Percentiles rank a stretch among this genome's conserved stretches.
These are phyloP conservation scores for Penicillium sp. DNA, from an alignment of 2,329 filamentous ascomycete genomes.

Conservation along the genomic window DNA sequence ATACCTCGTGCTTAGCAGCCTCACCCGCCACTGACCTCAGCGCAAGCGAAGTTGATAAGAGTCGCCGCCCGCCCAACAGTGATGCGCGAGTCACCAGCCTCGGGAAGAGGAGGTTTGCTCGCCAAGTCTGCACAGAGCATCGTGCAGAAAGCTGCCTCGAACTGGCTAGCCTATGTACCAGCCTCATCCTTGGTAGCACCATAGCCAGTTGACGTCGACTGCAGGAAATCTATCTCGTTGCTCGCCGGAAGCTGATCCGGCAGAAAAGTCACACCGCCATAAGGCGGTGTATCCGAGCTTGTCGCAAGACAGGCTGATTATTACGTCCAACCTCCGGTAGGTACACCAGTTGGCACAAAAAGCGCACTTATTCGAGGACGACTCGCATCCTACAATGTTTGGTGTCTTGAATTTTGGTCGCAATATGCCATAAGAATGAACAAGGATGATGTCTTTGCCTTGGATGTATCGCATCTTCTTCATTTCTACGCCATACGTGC, in stretches of 20 bases:
- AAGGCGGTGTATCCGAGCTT: slow-evolving; percentile 12
- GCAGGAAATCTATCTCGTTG: not conserved
- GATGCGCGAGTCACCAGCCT: not conserved
- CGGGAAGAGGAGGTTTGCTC: not conserved
- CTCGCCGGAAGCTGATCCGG: slow-evolving; percentile 13
- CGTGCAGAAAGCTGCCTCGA: slow-evolving; percentile 12
- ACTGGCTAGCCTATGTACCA: slow-evolving; percentile 15
- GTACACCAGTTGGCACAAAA: not conserved
- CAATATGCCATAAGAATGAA: not conserved
- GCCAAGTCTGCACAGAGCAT: slow-evolving; percentile 14
- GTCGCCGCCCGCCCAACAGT: slow-evolving; percentile 5
- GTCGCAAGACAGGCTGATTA: not conserved
- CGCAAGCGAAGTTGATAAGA: slow-evolving; percentile 13
- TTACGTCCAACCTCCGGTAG: not conserved
- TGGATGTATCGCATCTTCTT: not conserved
- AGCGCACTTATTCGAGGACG: not conserved
- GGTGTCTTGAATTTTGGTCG: too few relatives aligned
- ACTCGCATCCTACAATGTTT: too few relatives aligned
- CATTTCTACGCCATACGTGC: not conserved
- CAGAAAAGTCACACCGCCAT: slow-evolving; percentile 11
- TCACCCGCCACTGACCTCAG: slow-evolving; percentile 4
- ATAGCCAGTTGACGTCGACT: slow-evolving; percentile 19
- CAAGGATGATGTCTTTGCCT: not conserved
- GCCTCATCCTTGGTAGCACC: slow-evolving; percentile 24
- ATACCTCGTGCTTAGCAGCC: slow-evolving; percentile 5